Base-by-base conservation (phyloP, 1,284 basidiomycete species). In the Rhodotorula glutinis region DNA sequence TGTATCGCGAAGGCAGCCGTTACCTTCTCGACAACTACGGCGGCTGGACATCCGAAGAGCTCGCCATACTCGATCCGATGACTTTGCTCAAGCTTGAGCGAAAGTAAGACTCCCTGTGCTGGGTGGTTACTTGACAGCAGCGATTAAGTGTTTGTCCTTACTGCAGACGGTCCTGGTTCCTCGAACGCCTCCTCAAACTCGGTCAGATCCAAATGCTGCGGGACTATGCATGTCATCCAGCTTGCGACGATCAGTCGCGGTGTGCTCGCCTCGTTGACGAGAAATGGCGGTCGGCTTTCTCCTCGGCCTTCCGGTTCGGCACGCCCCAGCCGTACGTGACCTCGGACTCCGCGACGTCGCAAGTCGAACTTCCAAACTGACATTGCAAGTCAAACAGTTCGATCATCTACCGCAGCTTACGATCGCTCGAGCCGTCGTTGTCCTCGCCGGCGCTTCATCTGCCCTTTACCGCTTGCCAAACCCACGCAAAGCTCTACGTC, bases 261-360 rank as follows among this genome's bases (percentile, higher is more conserved):
- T 97, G 93, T 77, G 92, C 92, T 25, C 84, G 86, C n/a, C 80
- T 89, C n/a, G 83, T 97, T 13, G 91, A 95, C 75, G 93, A 95
- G 70, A 93, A 93, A 77, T 97, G 92, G 91, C 82, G 86, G 52
- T 88, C 89, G 75, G 92, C 91, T 0, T 93, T 94, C 76, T 84
- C 61, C 10, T 51, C 65, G 4, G 52, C 65, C 1, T 91, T 92
- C 77, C 85, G 92, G 53, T 95, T 92, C 78, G 92, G 90, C 17
- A 78, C 81, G 7, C 80, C 80, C 9, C 79, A 76, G 47, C 77
- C 77, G 23, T 62, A 38, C 25, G 60, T 69, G 61, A 14, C 64
- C 60, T 16, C 78, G 70, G 69, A 75, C 13, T 72, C 69, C 3
- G 70, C 75, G 27, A 70, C 65, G 23, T 67, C 72, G 71, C 53